These are phyloP conservation scores for Tillandsia leiboldiana DNA, from an alignment of 176 grass and related monocot species.

Conservation along the genomic window DNA sequence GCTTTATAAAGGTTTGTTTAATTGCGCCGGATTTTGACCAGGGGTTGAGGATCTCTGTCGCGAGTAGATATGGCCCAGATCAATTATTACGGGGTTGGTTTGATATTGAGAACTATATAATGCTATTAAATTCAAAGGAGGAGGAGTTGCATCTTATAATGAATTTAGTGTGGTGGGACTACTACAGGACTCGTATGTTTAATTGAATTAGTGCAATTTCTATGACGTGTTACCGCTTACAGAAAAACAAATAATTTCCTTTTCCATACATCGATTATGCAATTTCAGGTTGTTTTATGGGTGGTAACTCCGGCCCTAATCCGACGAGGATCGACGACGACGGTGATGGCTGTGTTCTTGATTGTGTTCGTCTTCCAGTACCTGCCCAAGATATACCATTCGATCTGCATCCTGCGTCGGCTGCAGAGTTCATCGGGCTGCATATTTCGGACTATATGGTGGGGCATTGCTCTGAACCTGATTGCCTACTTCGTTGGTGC, in stretches of 20 bases:
- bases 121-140: no score
- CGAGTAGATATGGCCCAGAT: no score
- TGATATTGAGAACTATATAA: no score
- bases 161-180: no score
- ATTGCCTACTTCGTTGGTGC: conserved; percentile 92
- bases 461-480: conserved; percentile 78
- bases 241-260: neutral
- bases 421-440: conserved; percentile 48
- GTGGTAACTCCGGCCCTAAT: conserved; percentile 63
- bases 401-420: conserved; percentile 50
- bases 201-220: no score
- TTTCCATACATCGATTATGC: neutral
- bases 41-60: no score
- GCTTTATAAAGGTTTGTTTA: no score
- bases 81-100: no score
- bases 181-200: no score
- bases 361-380: conserved; percentile 58
- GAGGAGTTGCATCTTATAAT: no score
- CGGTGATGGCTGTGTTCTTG: conserved; percentile 71
- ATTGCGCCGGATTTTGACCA: no score
- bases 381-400: conserved; percentile 85
- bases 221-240: no score
- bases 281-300: conserved; percentile 62
- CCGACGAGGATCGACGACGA: conserved; percentile 38
- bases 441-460: conserved; percentile 88